Percentiles rank a stretch among this genome's conserved stretches.
phyloP scores from a whole-genome alignment of 768 basidiomycete species.

The Dictyophora rubrovolvata region DNA sequence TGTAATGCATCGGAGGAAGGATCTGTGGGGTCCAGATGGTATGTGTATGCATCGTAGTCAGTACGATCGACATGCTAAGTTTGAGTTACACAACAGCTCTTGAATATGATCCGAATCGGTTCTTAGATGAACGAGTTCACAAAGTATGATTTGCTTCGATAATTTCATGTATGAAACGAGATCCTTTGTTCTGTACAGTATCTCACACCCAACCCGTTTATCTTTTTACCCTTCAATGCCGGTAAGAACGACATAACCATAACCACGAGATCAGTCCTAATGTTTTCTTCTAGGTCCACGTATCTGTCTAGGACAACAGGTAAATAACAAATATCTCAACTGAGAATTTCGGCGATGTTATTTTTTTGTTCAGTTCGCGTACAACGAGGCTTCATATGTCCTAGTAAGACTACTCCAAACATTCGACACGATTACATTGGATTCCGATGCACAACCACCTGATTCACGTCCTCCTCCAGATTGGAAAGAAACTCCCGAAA shows the following conservation, averaged over 20 bases:
- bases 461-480: conserved; percentile 34
- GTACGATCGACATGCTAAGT: not conserved
- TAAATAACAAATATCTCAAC: conserved; percentile 10
- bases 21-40: conserved; percentile 31
- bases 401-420: conserved; percentile 52
- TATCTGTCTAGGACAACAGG: conserved; percentile 54
- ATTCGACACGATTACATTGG: conserved; percentile 40
- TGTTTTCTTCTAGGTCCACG: conserved; percentile 31
- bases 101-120: conserved; percentile 15
- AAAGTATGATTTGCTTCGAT: not conserved
- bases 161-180: not conserved
- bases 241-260: conserved; percentile 9
- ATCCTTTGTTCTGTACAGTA: conserved; percentile 23
- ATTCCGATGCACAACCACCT: conserved; percentile 34
- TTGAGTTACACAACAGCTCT: conserved; percentile 7
- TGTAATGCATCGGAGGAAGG: conserved; percentile 29
- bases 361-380: conserved; percentile 28
- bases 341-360: not conserved
- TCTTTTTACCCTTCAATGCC: conserved; percentile 60
- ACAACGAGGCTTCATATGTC: conserved; percentile 47
- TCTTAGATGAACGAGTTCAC: conserved; percentile 11
- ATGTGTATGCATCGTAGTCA: not conserved
- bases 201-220: conserved; percentile 52
- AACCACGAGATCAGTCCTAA: not conserved
- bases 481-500: conserved; percentile 36